These are phyloP conservation scores for Eucalyptus coolabah DNA, from an alignment of 345 rosid species.

Conservation along the genomic window DNA sequence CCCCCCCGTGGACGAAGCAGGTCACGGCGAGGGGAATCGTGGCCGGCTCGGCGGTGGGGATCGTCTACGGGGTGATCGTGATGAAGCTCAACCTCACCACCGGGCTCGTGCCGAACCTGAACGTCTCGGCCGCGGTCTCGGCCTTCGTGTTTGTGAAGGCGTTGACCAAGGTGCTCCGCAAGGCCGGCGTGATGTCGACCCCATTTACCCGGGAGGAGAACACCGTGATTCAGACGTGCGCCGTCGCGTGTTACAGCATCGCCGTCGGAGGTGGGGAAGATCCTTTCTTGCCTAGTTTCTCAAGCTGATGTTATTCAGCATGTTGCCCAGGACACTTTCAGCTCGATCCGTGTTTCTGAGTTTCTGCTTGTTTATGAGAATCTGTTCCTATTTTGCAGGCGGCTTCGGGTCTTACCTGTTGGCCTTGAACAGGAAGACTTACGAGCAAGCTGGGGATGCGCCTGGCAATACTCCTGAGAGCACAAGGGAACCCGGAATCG, in stretches of 20 bases:
- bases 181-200: conserved; percentile 41
- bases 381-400: conserved; percentile 19
- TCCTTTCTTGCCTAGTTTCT: background rate
- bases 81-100: conserved; percentile 82
- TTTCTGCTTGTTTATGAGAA: background rate
- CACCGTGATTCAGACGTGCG: conserved; percentile 75
- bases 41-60: conserved; percentile 52
- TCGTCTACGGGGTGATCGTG: conserved; percentile 71
- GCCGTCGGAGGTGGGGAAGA: conserved; percentile 56
- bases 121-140: conserved; percentile 81
- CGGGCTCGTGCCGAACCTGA: conserved; percentile 82
- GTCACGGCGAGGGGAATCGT: conserved; percentile 55
- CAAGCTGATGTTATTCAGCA: background rate
- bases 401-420: conserved; percentile 83
- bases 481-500: conserved; percentile 69
- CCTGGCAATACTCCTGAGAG: conserved; percentile 53
- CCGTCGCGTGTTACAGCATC: conserved; percentile 87
- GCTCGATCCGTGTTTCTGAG: background rate
- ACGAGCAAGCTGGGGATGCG: conserved; percentile 46
- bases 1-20: conserved; percentile 61
- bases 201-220: conserved; percentile 90
- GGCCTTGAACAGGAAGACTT: conserved; percentile 62
- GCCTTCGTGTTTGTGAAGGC: conserved; percentile 61
- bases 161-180: conserved; percentile 59
- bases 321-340: background rate